Evolutionary conservation across 164 flowering plant genomes (phyloP).

Genomic region (Houttuynia cordata): DNA sequence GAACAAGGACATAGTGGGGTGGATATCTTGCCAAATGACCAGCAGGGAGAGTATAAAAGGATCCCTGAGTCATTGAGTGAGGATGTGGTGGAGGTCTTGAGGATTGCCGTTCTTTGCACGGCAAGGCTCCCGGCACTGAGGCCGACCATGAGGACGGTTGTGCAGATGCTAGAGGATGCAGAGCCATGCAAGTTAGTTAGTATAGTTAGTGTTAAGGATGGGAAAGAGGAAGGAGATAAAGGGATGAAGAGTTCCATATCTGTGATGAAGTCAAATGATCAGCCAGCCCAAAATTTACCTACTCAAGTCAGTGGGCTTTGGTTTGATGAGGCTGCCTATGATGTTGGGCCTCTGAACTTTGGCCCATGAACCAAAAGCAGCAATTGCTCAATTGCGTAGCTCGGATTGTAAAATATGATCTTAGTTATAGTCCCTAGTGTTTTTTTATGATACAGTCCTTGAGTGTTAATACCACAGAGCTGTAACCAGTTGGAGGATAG

Average conservation of each 20-base stretch:
- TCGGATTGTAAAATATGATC: too few relatives aligned
- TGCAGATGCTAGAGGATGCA: conserved; percentile 63
- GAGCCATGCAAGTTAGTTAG: conserved; percentile 15
- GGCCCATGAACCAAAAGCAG: too few relatives aligned
- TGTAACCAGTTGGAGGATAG: too few relatives aligned
- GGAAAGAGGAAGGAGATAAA: not conserved
- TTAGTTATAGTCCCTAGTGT: too few relatives aligned
- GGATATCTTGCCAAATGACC: conserved; percentile 29
- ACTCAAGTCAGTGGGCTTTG: too few relatives aligned
- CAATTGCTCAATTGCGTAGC: too few relatives aligned
- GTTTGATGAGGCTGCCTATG: too few relatives aligned
- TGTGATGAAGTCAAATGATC: too few relatives aligned
- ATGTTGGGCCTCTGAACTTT: too few relatives aligned
- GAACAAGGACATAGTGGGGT: conserved; percentile 48
- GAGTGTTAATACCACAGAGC: too few relatives aligned
- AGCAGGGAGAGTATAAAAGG: conserved; percentile 20
- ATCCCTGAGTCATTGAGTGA: conserved; percentile 26
- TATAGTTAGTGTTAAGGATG: not conserved
- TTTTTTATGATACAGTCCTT: too few relatives aligned
- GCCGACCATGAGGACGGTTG: conserved; percentile 74
- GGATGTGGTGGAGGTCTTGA: conserved; percentile 46
- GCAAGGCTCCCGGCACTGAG: conserved; percentile 41
- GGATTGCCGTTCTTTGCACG: conserved; percentile 47
- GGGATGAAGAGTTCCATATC: not conserved
- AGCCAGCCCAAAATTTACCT: too few relatives aligned